Percentiles rank a stretch among this genome's conserved stretches.
These are phyloP conservation scores for Perkinsus olseni DNA, from an alignment of 169 alveolate species.

Conservation along the genomic window DNA sequence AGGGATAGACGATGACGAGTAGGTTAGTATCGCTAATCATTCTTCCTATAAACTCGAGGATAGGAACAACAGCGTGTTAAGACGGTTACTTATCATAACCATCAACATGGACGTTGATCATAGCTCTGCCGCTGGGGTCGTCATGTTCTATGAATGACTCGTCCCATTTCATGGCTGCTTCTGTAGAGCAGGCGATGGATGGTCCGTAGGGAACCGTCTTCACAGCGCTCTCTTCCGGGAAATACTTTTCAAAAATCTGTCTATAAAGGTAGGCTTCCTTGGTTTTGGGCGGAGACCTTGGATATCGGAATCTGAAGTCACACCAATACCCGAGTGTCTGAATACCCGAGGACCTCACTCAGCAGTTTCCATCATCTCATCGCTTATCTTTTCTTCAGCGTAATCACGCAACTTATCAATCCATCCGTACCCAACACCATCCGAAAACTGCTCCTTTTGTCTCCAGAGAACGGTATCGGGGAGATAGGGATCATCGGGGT, in stretches of 20 bases:
- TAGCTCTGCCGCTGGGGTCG: neutral
- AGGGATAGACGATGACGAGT: neutral
- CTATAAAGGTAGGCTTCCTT: slow-evolving; percentile 39
- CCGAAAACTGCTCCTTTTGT: slow-evolving; percentile 61
- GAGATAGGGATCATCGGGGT: slow-evolving; percentile 40
- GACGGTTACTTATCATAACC: neutral
- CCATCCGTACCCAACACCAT: slow-evolving; percentile 44
- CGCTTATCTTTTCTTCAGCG: slow-evolving; percentile 43
- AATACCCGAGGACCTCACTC: slow-evolving; percentile 11
- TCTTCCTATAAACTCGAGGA: neutral
- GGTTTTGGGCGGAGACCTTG: slow-evolving; percentile 10
- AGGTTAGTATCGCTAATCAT: neutral
- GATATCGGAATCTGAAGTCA: neutral
- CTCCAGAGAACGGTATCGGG: slow-evolving; percentile 72
- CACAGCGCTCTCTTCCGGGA: neutral
- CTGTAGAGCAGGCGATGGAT: neutral
- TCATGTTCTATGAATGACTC: neutral
- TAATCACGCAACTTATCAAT: slow-evolving; percentile 43
- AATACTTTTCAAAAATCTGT: slow-evolving; percentile 6
- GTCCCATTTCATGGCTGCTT: neutral
- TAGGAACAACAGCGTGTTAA: too few species aligned
- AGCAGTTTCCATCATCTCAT: slow-evolving; percentile 26
- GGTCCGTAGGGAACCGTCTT: neutral
- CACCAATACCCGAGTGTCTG: neutral
- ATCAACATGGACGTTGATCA: neutral